Base-by-base conservation (phyloP, 306 rosid species). In the Dalbergia oliveri region DNA sequence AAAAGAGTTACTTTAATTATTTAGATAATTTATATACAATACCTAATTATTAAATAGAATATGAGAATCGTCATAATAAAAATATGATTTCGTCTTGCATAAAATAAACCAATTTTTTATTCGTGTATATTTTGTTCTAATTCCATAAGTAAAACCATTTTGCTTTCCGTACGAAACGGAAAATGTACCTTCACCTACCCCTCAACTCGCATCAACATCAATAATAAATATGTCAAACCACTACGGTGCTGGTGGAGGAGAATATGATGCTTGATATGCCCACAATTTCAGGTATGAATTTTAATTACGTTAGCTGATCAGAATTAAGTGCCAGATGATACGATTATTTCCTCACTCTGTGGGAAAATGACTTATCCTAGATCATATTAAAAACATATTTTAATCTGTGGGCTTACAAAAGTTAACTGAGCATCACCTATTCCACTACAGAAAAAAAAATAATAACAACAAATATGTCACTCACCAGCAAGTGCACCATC, bases 121-220 rank as follows among this genome's bases (percentile, higher is more conserved):
- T 7, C 9, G 47, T 43, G 10, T 43, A 43, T 43, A 8, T 7
- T 43, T 43, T 43, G 11, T 54, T 6, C 21, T 7, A 33, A 9
- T 8, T n/a, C n/a, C 21, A 33, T 19, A 35, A 56, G 54, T 31
- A 31, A 41, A 63, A 60, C 49, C n/a, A 50, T 11, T 23, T 45
- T 34, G 26, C 7, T 15, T 16, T 33, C 85, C 91, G 91, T 88
- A 88, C 91, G 1, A 73, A 80, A 82, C 69, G 62, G 77, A 79
- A 69, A 82, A 31, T 82, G 87, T 82, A 87, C 88, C 81, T 66
- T 45, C 68, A 69, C 88, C 81, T 19, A 34, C 76, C 71, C 21
- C 19, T 11, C 4, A 37, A 45, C 41, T 57, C 50, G 44, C 81
- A 69, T 72, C 77, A 31, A 31, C 49, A 37, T 54, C 26, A 3